Conservation (phyloP, 164 flowering plant genomes). For the Macadamia integrifolia region DNA sequence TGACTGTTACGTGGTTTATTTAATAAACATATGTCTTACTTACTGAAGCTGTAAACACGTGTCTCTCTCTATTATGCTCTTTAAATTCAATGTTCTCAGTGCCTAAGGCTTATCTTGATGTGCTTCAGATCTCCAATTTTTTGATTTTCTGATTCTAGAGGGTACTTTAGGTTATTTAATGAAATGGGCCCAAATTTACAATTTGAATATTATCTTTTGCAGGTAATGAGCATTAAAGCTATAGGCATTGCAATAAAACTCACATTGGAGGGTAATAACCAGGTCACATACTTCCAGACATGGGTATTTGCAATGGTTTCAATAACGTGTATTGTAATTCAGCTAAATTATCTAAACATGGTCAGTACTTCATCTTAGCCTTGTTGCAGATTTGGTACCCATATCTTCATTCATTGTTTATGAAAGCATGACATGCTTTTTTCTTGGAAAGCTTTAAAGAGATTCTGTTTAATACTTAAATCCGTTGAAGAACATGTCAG, state of each 20-base stretch:
- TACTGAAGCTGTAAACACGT: neutral
- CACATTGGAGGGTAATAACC: slow-evolving; percentile 73
- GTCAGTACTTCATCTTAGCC: slow-evolving; percentile 30
- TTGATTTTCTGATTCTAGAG: neutral
- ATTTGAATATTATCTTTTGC: slow-evolving; percentile 10
- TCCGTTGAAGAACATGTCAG: neutral
- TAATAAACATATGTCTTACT: neutral
- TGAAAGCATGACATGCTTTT: neutral
- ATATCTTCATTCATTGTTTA: neutral
- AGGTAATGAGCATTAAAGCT: slow-evolving; percentile 97
- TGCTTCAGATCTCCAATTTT: neutral
- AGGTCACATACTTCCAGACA: slow-evolving; percentile 52
- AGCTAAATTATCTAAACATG: slow-evolving; percentile 85
- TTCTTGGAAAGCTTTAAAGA: neutral
- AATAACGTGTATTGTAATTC: slow-evolving; percentile 67
- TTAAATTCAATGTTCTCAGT: neutral
- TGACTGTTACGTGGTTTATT: neutral
- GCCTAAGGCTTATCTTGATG: neutral
- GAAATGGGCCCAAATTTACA: neutral
- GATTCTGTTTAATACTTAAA: neutral
- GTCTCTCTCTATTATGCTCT: neutral
- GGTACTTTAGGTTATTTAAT: neutral
- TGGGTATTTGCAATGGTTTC: slow-evolving; percentile 86
- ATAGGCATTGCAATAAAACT: slow-evolving; percentile 93
- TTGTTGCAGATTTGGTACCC: neutral